Conservation (phyloP, 805 yeast genomes). For the Metschnikowia vanudenii region DNA sequence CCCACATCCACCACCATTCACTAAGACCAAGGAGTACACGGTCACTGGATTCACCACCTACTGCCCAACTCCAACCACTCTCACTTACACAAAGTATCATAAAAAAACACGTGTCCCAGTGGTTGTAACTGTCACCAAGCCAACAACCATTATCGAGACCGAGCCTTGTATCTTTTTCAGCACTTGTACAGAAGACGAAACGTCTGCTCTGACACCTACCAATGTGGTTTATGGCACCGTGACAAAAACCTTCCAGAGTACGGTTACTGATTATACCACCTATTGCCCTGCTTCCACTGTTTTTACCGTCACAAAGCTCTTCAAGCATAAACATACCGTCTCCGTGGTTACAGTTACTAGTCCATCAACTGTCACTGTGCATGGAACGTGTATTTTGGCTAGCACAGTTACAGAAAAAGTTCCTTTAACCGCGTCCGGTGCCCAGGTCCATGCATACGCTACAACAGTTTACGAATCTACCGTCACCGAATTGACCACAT, state of each 20-base stretch:
- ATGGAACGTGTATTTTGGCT: slow-evolving; percentile 32
- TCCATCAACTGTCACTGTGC: slow-evolving; percentile 33
- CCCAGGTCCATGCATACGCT: slow-evolving; percentile 6
- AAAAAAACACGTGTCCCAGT: slow-evolving; percentile 28
- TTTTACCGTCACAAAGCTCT: slow-evolving; percentile 33
- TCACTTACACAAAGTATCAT: slow-evolving; percentile 34
- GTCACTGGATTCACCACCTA: slow-evolving; percentile 38
- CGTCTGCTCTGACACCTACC: not conserved
- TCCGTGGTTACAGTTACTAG: slow-evolving; percentile 28
- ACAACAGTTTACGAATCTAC: slow-evolving; percentile 27
- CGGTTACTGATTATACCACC: slow-evolving; percentile 37
- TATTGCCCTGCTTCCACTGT: slow-evolving; percentile 38
- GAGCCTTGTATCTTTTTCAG: slow-evolving; percentile 31
- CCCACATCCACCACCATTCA: not conserved
- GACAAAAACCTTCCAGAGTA: slow-evolving; percentile 25
- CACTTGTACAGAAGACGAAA: slow-evolving; percentile 1
- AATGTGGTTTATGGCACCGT: slow-evolving; percentile 15
- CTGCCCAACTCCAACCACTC: slow-evolving; percentile 37
- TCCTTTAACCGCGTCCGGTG: slow-evolving; percentile 1
- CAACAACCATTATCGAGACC: slow-evolving; percentile 33
- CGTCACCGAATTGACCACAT: slow-evolving; percentile 36
- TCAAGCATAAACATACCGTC: slow-evolving; percentile 26
- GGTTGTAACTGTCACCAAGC: slow-evolving; percentile 26
- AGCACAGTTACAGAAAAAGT: slow-evolving; percentile 8
- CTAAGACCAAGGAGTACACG: slow-evolving; percentile 28